Evolutionary conservation across 78 protist species (phyloP).

Genomic region (Anaeramoeba flamelloides): DNA sequence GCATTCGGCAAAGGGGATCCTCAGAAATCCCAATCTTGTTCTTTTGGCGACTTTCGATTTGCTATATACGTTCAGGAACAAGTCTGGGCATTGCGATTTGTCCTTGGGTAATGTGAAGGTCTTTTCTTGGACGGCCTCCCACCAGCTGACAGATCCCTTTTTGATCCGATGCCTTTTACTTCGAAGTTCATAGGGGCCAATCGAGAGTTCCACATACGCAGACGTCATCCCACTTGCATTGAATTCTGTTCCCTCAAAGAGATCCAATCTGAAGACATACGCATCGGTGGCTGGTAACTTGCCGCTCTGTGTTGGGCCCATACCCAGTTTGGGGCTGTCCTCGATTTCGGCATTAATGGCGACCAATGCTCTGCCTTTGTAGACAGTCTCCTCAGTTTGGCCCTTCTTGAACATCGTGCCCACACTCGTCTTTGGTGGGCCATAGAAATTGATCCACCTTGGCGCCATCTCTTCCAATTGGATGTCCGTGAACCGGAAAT

Average conservation of each 20-base stretch:
- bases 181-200: slow-evolving; percentile 9
- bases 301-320: neutral
- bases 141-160: slow-evolving; percentile 6
- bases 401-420: neutral
- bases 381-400: neutral
- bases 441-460: slow-evolving; percentile 14
- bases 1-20: neutral
- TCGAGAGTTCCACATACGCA: neutral
- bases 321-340: slow-evolving; percentile 4
- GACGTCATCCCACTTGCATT: neutral
- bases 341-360: slow-evolving; percentile 11
- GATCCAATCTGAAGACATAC: slow-evolving; percentile 8
- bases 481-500: neutral
- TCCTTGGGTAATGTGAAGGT: neutral
- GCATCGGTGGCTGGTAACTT: neutral
- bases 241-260: slow-evolving; percentile 12
- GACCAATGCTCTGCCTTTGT: slow-evolving; percentile 13
- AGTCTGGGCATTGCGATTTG: slow-evolving; percentile 6
- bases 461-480: slow-evolving; percentile 4
- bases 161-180: neutral
- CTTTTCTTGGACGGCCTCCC: slow-evolving; percentile 6
- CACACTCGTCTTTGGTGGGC: slow-evolving; percentile 8
- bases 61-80: neutral
- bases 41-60: too few species aligned
- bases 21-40: neutral